A percentile compares a stretch with the other conserved stretches of the same genome.
Evolutionary conservation across 257 asterid species (phyloP).

Genomic region (Plantago elongata): DNA sequence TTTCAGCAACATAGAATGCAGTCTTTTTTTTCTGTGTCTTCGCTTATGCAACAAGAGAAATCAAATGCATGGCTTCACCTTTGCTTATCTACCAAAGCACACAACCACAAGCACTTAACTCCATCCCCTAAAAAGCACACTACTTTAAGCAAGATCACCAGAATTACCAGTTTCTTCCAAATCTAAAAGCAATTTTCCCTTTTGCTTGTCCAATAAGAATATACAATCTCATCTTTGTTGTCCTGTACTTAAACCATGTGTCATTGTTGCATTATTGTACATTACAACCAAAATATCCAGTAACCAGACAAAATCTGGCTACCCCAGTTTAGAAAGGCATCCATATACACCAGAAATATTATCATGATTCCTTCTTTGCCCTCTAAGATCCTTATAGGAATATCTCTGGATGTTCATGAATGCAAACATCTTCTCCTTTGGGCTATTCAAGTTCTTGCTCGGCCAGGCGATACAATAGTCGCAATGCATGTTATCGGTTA

Average conservation of each 20-base stretch:
- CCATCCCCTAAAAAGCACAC: slow-evolving; percentile 23
- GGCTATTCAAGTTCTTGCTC: slow-evolving; percentile 54
- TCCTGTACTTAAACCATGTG: slow-evolving; percentile 22
- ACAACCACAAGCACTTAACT: slow-evolving; percentile 63
- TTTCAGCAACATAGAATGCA: slow-evolving; percentile 8
- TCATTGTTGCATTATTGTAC: slow-evolving; percentile 11
- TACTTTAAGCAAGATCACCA: slow-evolving; percentile 7
- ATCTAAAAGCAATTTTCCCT: slow-evolving; percentile 15
- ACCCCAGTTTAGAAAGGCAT: slow-evolving; percentile 7
- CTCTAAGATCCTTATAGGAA: slow-evolving; percentile 63
- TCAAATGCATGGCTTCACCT: slow-evolving; percentile 52
- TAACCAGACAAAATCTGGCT: slow-evolving; percentile 17
- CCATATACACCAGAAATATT: not conserved
- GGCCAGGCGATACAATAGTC: slow-evolving; percentile 57
- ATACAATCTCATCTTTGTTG: slow-evolving; percentile 32
- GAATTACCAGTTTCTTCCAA: slow-evolving; percentile 20
- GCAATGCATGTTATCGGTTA: slow-evolving; percentile 72
- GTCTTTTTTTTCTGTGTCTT: slow-evolving; percentile 12
- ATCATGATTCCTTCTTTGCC: slow-evolving; percentile 36
- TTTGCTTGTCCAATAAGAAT: slow-evolving; percentile 55
- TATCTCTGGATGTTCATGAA: slow-evolving; percentile 49
- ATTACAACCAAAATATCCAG: slow-evolving; percentile 10
- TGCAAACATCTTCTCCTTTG: slow-evolving; percentile 55
- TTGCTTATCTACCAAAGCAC: slow-evolving; percentile 82
- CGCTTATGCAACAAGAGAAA: slow-evolving; percentile 69